These are phyloP conservation scores for Cladophialophora bantiana DNA, from an alignment of 2,329 filamentous ascomycete genomes.

Conservation along the genomic window DNA sequence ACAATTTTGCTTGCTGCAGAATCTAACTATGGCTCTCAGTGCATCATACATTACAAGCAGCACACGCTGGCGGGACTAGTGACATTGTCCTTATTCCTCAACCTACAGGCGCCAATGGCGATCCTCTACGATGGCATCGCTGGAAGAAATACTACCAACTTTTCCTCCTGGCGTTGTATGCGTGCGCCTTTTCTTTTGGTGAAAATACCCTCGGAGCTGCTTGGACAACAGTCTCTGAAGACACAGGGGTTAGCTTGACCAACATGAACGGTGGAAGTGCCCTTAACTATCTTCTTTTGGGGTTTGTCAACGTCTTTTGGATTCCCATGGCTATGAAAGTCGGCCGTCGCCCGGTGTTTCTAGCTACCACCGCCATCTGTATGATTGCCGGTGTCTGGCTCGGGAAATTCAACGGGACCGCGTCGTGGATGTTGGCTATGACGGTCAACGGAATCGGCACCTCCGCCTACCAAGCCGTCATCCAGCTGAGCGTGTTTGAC, in stretches of 20 bases:
- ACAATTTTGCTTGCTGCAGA: not conserved
- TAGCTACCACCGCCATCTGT: constrained; percentile 60
- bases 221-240: constrained; percentile 51
- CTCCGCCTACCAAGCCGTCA: constrained; percentile 52
- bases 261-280: constrained; percentile 53
- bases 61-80: constrained; percentile 37
- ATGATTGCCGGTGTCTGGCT: constrained; percentile 64
- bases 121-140: constrained; percentile 47
- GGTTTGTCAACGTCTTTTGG: constrained; percentile 52
- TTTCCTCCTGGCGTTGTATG: constrained; percentile 50
- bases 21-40: constrained; percentile 15
- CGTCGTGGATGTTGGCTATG: constrained; percentile 67
- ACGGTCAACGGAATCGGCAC: constrained; percentile 68
- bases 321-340: constrained; percentile 54
- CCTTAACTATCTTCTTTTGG: constrained; percentile 51
- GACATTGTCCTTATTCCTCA: constrained; percentile 47
- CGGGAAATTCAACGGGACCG: constrained; percentile 64
- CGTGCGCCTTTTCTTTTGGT: constrained; percentile 51
- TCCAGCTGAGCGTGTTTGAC: constrained; percentile 55
- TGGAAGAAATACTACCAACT: constrained; percentile 52
- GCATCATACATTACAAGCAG: constrained; percentile 37
- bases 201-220: constrained; percentile 53
- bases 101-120: constrained; percentile 43
- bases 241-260: constrained; percentile 49
- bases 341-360: constrained; percentile 61